These are phyloP conservation scores for Oryza rufipogon DNA, from an alignment of 176 grass and related monocot genomes.

Conservation along the genomic window DNA sequence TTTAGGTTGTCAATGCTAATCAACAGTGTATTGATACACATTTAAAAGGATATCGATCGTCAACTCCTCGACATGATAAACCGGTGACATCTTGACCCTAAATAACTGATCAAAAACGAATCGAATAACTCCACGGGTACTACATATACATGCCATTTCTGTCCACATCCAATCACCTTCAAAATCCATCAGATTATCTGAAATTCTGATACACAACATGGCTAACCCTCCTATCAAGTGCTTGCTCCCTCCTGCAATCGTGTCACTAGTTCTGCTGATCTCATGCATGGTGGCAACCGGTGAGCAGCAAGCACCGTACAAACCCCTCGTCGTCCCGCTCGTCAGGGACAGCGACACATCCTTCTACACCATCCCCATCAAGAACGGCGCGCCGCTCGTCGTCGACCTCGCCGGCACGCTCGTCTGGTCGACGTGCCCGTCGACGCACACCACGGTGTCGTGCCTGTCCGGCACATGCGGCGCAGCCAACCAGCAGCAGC, in stretches of 20 bases:
- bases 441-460: slow-evolving; percentile 13
- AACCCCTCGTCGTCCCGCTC: slow-evolving; percentile 15
- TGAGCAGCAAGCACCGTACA: background rate
- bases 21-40: background rate
- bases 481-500: background rate
- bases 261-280: background rate
- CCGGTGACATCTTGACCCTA: background rate
- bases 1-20: too few species aligned
- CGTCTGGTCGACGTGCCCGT: slow-evolving; percentile 38
- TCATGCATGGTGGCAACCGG: slow-evolving; percentile 14
- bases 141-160: background rate
- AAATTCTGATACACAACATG: background rate
- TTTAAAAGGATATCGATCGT: too few species aligned
- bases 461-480: background rate
- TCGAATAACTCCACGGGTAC: background rate
- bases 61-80: background rate
- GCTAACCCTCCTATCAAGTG: background rate
- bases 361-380: slow-evolving; percentile 18
- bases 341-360: slow-evolving; percentile 30
- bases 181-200: background rate
- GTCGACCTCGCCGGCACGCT: slow-evolving; percentile 44
- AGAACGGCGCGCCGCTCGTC: slow-evolving; percentile 26
- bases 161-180: background rate
- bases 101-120: background rate
- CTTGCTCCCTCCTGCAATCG: background rate